Evolutionary conservation across 768 basidiomycete genomes (phyloP).

Genomic region (Lactarius pseudohatsudake): DNA sequence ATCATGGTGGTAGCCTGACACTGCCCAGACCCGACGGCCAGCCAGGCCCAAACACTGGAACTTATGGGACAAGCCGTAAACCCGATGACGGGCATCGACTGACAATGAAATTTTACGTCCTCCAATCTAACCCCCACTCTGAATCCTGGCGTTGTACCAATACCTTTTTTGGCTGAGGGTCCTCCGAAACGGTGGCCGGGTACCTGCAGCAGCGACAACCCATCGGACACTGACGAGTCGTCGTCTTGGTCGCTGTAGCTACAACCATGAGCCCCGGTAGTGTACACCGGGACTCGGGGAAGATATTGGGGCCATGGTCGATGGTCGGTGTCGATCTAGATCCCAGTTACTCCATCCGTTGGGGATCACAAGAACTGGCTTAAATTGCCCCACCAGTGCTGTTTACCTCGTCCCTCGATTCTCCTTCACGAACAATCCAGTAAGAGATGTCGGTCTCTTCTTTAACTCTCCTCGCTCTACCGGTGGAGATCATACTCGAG

Average conservation of each 20-base stretch:
- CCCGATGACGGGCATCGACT: background rate
- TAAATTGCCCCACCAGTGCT: background rate
- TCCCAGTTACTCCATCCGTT: background rate
- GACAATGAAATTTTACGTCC: background rate
- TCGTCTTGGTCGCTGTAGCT: background rate
- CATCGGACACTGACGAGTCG: background rate
- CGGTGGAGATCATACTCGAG: conserved; percentile 10
- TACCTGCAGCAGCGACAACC: background rate
- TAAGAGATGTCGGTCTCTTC: background rate
- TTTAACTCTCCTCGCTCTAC: background rate
- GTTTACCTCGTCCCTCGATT: background rate
- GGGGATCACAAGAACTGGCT: background rate
- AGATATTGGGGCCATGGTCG: background rate
- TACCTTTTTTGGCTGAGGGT: background rate
- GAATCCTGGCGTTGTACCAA: background rate
- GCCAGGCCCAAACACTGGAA: background rate
- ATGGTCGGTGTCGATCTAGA: background rate
- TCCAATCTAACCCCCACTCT: background rate
- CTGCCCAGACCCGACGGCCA: background rate
- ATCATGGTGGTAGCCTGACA: too few species aligned
- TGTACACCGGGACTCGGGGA: background rate
- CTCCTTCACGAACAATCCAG: background rate
- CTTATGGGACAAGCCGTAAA: too few species aligned
- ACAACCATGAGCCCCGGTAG: background rate
- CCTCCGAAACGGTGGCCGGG: background rate